Evolutionary conservation across 148 eudicot species (phyloP).

Genomic region (Dysphania ambrosioides): DNA sequence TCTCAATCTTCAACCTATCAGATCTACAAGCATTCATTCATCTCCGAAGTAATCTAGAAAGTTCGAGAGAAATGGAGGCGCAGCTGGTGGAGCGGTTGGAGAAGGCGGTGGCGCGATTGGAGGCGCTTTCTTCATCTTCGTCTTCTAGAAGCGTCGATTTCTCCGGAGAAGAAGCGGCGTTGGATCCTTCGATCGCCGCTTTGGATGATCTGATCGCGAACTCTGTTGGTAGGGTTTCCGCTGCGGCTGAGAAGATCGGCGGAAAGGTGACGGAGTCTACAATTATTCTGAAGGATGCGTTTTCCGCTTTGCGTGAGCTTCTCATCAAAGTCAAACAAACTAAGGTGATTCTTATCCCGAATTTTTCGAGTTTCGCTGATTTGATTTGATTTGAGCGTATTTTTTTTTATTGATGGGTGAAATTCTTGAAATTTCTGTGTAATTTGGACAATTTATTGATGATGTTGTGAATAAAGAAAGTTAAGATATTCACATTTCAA

Average conservation of each 20-base stretch:
- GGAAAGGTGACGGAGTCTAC: conserved; percentile 70
- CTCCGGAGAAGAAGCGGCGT: conserved; percentile 29
- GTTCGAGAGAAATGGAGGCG: conserved; percentile 51
- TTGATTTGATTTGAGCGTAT: not conserved
- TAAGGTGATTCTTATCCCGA: conserved; percentile 40
- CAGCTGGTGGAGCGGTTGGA: conserved; percentile 61
- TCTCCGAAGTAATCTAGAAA: not conserved
- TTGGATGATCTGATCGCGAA: conserved; percentile 64
- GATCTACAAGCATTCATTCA: not conserved
- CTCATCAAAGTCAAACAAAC: conserved; percentile 65
- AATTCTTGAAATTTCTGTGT: not conserved
- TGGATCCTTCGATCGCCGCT: conserved; percentile 73
- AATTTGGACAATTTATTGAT: not conserved
- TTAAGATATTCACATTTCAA: not conserved
- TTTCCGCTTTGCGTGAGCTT: conserved; percentile 59
- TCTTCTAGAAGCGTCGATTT: conserved; percentile 25
- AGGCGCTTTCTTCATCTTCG: conserved; percentile 36
- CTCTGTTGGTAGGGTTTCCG: conserved; percentile 50
- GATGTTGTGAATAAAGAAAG: not conserved
- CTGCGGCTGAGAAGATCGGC: conserved; percentile 80
- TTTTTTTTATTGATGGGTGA: not conserved
- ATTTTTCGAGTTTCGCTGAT: not conserved
- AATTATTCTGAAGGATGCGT: conserved; percentile 50
- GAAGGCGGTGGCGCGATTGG: conserved; percentile 71
- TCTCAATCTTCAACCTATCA: not conserved